Percentiles rank a stretch among this genome's conserved stretches.
Evolutionary conservation across 106 monocot species (phyloP).

Genomic region (Chionographis japonica): DNA sequence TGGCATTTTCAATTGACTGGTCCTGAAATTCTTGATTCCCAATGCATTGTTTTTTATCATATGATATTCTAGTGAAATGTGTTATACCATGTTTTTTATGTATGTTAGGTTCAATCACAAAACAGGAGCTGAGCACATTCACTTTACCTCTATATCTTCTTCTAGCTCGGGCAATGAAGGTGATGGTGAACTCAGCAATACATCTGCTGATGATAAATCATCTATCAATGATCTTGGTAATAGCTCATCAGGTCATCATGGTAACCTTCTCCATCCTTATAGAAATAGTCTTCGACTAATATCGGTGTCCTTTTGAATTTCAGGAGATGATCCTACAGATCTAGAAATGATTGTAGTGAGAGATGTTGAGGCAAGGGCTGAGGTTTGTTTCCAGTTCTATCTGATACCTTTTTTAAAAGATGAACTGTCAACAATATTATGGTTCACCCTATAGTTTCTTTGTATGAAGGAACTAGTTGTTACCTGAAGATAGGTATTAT

Average conservation of each 20-base stretch:
- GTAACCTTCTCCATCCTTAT: neutral
- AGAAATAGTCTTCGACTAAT: neutral
- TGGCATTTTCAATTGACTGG: too few species aligned
- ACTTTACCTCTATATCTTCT: constrained; percentile 56
- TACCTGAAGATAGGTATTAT: too few species aligned
- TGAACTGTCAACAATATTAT: too few species aligned
- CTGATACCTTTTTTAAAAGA: neutral
- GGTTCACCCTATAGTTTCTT: neutral
- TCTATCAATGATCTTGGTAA: constrained; percentile 24
- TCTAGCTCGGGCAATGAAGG: constrained; percentile 51
- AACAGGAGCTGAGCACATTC: constrained; percentile 86
- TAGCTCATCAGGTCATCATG: constrained; percentile 40
- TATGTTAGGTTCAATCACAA: constrained; percentile 92
- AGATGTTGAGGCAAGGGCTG: constrained; percentile 65
- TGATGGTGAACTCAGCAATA: constrained; percentile 16
- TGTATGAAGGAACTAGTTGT: neutral
- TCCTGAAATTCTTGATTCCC: too few species aligned
- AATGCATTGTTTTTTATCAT: neutral
- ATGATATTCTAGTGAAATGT: too few species aligned
- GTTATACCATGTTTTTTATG: neutral
- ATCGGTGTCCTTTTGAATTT: constrained; percentile 1
- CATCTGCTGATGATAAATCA: constrained; percentile 43
- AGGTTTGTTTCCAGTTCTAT: constrained; percentile 40
- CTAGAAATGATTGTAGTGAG: constrained; percentile 90
- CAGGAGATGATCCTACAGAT: constrained; percentile 37